Evolutionary conservation across 192 early-diverging fungal genomes (phyloP), one percentile per base, ranked within the genome.

Genomic region (Backusella mclennaniae): DNA sequence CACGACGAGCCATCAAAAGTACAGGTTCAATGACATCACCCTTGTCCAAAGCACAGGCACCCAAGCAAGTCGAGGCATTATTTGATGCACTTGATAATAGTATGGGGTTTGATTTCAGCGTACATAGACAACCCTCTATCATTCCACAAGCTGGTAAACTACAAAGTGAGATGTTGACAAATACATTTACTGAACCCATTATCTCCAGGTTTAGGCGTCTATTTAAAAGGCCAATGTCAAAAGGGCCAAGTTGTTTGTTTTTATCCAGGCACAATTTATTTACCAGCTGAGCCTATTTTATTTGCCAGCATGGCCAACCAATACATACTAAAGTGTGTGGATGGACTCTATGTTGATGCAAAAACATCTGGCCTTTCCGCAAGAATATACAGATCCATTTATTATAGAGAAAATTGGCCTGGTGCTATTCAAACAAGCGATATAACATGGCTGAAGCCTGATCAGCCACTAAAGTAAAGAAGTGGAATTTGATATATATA

Each of bases 291-390:
- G 44, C 84, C 85, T 0, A 76, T 87, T 1, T 74, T 87, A 14
- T 80, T 87, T 71, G 82, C 77, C 11, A 85, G 84, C 21, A 39
- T 87, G 4, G 67, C 76, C 2, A 87, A 87, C 35, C 79, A 82
- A 9, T 87, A 87, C 72, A 87, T 87, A 17, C 31, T 87, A 8
- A 84, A 83, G 69, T 87, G 85, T 39, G 73, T 83, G 23, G 85
- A 87, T 69, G 84, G 85, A 0, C n/a, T 85, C 26, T 84, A 66
- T 70, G 75, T 87, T 15, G 85, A 87, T 67, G 85, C 77, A 2
- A 87, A 87, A 53, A 21, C 69, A 5, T 79, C 74, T 8, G 76
- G 82, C 44, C 67, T 87, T 21, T 87, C 85, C 2, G 81, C 79
- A 4, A 80, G 73, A 2, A 75, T 87, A 46, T 81, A 78, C 35